These are phyloP conservation scores for Orbilia quercus DNA, from an alignment of 2,329 filamentous ascomycete genomes.

Conservation along the genomic window DNA sequence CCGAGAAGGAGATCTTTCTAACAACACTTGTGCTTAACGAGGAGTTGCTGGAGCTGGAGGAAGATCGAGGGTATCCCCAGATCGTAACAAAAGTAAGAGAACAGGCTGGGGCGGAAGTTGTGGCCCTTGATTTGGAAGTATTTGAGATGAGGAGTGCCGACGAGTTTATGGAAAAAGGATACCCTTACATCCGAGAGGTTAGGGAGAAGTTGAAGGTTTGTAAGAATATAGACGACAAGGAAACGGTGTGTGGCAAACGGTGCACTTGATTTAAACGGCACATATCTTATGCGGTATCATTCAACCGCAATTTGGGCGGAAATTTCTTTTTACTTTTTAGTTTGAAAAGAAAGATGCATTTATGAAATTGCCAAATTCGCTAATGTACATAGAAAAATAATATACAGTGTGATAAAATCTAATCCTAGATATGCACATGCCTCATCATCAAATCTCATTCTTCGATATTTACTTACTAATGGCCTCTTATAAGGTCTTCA, in stretches of 20 bases:
- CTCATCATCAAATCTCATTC: constrained; percentile 3
- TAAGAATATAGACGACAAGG: constrained; percentile 48
- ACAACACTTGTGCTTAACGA: constrained; percentile 23
- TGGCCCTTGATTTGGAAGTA: constrained; percentile 24
- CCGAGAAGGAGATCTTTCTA: constrained; percentile 21
- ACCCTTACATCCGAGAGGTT: constrained; percentile 6
- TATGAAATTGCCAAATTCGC: constrained; percentile 28
- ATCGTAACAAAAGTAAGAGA: constrained; percentile 31
- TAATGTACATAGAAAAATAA: constrained; percentile 36
- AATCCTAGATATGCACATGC: not conserved
- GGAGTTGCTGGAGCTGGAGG: constrained; percentile 26
- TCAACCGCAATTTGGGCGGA: not conserved
- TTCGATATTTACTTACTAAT: constrained; percentile 6
- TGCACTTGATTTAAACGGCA: constrained; percentile 22
- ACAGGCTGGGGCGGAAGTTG: constrained; percentile 9
- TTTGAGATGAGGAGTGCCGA: constrained; percentile 46
- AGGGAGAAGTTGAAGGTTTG: constrained; percentile 37
- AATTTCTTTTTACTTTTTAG: no score
- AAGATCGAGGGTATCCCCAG: constrained; percentile 17
- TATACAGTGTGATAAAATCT: constrained; percentile 25
- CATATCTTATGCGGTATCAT: not conserved
- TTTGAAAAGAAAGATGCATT: no score
- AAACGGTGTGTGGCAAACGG: constrained; percentile 43
- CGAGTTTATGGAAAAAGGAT: constrained; percentile 7
- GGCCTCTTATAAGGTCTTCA: constrained; percentile 23